phyloP scores from a whole-genome alignment of 176 grass and related monocot genomes.

The Aegilops umbellulata region DNA sequence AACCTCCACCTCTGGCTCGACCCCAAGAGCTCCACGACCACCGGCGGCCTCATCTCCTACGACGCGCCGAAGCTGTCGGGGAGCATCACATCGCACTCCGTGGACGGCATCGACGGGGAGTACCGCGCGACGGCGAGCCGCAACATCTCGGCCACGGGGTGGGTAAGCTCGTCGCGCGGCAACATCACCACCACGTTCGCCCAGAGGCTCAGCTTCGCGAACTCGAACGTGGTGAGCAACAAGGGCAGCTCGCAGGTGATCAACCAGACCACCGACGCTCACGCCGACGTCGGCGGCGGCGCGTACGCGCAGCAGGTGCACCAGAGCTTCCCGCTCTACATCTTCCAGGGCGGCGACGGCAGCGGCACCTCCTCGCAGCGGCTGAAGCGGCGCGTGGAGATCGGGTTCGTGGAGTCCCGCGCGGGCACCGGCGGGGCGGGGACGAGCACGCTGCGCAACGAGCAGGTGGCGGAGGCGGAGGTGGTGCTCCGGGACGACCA shows the following conservation, averaged over 20 bases:
- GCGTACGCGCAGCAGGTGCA: slow-evolving; percentile 38
- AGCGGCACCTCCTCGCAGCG: slow-evolving; percentile 53
- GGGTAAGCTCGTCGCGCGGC: slow-evolving; percentile 75
- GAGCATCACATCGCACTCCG: slow-evolving; percentile 40
- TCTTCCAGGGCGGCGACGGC: slow-evolving; percentile 57
- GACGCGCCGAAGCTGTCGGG: slow-evolving; percentile 48
- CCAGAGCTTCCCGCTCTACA: slow-evolving; percentile 79
- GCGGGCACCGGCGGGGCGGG: not conserved
- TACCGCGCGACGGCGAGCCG: slow-evolving; percentile 54
- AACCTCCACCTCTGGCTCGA: slow-evolving; percentile 97
- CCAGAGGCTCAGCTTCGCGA: slow-evolving; percentile 54
- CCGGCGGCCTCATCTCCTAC: slow-evolving; percentile 52
- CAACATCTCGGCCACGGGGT: slow-evolving; percentile 59
- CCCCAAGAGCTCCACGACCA: slow-evolving; percentile 37
- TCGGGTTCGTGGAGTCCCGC: slow-evolving; percentile 66
- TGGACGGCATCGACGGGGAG: slow-evolving; percentile 57
- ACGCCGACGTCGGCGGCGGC: slow-evolving; percentile 21
- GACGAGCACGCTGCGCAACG: slow-evolving; percentile 57
- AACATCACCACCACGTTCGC: slow-evolving; percentile 85
- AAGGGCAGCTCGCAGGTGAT: slow-evolving; percentile 56
- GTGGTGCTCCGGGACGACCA: slow-evolving; percentile 75
- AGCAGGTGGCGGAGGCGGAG: slow-evolving; percentile 59
- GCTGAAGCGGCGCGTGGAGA: slow-evolving; percentile 41
- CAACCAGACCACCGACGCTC: slow-evolving; percentile 71
- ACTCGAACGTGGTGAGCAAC: slow-evolving; percentile 58